Evolutionary conservation across 2,329 filamentous ascomycete genomes (phyloP).

Genomic region (Emericellopsis atlantica): DNA sequence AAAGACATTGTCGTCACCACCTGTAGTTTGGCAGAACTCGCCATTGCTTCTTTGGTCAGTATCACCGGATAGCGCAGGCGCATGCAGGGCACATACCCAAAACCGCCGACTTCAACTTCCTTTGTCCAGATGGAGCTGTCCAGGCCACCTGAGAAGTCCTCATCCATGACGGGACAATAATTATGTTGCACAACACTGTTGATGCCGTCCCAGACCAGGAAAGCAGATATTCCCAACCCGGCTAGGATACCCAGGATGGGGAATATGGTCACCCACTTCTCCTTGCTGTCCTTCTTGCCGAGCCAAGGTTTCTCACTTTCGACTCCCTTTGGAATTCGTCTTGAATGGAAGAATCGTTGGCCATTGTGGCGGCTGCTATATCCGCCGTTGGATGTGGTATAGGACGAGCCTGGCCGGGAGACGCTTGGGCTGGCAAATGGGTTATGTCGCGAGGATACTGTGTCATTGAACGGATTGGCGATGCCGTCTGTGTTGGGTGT

Average conservation of each 20-base stretch:
- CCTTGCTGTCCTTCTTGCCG: constrained; percentile 57
- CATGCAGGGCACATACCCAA: constrained; percentile 42
- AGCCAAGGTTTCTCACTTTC: constrained; percentile 69
- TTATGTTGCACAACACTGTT: constrained; percentile 60
- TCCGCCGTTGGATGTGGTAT: constrained; percentile 28
- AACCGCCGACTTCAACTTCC: constrained; percentile 64
- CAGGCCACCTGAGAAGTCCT: constrained; percentile 49
- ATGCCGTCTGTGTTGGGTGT: constrained; percentile 26
- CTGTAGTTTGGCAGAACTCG: constrained; percentile 68
- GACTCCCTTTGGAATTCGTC: constrained; percentile 53
- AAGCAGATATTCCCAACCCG: constrained; percentile 54
- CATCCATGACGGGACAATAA: constrained; percentile 56
- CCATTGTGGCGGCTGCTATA: constrained; percentile 21
- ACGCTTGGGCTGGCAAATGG: constrained; percentile 31
- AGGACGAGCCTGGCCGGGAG: constrained; percentile 34
- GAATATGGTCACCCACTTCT: constrained; percentile 80
- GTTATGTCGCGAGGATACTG: constrained; percentile 24
- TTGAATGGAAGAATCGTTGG: constrained; percentile 58
- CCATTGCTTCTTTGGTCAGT: constrained; percentile 45
- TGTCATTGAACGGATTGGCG: constrained; percentile 27
- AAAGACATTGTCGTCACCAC: constrained; percentile 60
- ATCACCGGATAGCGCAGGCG: neutral
- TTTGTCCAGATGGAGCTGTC: constrained; percentile 56
- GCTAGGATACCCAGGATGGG: constrained; percentile 59
- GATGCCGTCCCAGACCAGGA: constrained; percentile 66